Percentiles rank a stretch among this genome's conserved stretches.
These are phyloP conservation scores for Conringia planisiliqua DNA, from an alignment of 345 rosid species.

Conservation along the genomic window DNA sequence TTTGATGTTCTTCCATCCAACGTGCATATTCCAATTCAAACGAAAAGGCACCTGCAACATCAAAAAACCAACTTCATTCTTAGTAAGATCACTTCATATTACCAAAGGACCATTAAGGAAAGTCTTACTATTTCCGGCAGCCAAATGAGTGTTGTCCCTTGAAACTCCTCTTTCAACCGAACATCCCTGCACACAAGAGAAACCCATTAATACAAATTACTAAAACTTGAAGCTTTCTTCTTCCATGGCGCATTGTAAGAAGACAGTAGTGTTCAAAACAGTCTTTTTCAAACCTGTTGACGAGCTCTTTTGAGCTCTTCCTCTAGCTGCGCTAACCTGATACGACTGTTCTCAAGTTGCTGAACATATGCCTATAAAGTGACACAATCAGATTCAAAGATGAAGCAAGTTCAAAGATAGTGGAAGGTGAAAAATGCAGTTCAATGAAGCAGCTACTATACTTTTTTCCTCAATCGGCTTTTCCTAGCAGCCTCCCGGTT, in stretches of 20 bases:
- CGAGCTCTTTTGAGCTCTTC: constrained; percentile 80
- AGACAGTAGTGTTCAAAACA: background rate
- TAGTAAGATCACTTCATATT: background rate
- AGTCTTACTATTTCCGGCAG: constrained; percentile 54
- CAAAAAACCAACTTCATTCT: background rate
- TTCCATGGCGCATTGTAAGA: background rate
- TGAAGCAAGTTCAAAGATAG: background rate
- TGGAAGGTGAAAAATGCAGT: background rate
- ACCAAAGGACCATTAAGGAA: background rate
- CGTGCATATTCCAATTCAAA: constrained; percentile 80
- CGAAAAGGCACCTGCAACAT: constrained; percentile 57
- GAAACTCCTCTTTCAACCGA: constrained; percentile 45
- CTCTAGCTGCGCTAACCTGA: constrained; percentile 68
- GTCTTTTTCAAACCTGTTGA: constrained; percentile 56
- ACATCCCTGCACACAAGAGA: constrained; percentile 44
- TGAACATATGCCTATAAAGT: constrained; percentile 86
- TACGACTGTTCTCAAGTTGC: constrained; percentile 76
- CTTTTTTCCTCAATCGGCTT: constrained; percentile 89
- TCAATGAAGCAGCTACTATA: constrained; percentile 15
- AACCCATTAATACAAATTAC: background rate
- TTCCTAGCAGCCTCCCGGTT: constrained; percentile 97
- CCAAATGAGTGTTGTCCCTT: constrained; percentile 43
- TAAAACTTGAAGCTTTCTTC: background rate
- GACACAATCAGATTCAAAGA: constrained; percentile 23
- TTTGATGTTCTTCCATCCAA: constrained; percentile 91